phyloP scores from a whole-genome alignment of 257 asterid genomes.

The Gentiana dahurica region DNA sequence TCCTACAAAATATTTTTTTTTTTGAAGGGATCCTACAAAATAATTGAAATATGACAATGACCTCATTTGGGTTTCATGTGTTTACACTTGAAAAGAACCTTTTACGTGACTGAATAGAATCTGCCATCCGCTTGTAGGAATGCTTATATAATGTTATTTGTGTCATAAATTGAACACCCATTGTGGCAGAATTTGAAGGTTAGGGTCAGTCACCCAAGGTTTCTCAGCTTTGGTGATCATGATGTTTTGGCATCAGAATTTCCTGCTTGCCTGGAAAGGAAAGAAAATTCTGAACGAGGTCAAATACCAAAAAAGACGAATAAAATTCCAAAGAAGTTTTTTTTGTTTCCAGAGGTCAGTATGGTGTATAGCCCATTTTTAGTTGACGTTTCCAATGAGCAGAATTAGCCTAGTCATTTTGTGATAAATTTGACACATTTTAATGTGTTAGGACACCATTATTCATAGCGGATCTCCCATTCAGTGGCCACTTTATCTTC shows the following conservation, averaged over 20 bases:
- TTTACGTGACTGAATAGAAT: conserved; percentile 2
- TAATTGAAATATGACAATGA: too few species aligned
- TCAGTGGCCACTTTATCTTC: conserved; percentile 88
- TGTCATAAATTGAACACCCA: not conserved
- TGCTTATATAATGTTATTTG: conserved; percentile 7
- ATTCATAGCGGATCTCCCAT: conserved; percentile 46
- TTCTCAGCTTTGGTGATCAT: conserved; percentile 54
- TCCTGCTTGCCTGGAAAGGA: conserved; percentile 62
- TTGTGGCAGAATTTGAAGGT: conserved; percentile 78
- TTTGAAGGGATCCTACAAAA: too few species aligned
- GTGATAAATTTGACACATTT: too few species aligned
- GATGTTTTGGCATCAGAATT: conserved; percentile 50
- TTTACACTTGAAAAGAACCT: too few species aligned
- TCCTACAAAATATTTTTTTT: too few species aligned
- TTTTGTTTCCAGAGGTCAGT: conserved; percentile 73
- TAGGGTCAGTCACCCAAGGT: conserved; percentile 77
- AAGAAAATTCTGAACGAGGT: conserved; percentile 25
- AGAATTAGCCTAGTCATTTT: too few species aligned
- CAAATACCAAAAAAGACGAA: conserved; percentile 22
- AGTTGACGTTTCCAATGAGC: too few species aligned
- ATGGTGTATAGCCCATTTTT: not conserved
- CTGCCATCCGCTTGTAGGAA: not conserved
- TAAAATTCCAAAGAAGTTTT: conserved; percentile 24
- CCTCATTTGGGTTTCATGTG: too few species aligned
- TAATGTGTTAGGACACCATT: conserved; percentile 38